phyloP scores from a whole-genome alignment of 768 basidiomycete species.

The Cubamyces sp. region DNA sequence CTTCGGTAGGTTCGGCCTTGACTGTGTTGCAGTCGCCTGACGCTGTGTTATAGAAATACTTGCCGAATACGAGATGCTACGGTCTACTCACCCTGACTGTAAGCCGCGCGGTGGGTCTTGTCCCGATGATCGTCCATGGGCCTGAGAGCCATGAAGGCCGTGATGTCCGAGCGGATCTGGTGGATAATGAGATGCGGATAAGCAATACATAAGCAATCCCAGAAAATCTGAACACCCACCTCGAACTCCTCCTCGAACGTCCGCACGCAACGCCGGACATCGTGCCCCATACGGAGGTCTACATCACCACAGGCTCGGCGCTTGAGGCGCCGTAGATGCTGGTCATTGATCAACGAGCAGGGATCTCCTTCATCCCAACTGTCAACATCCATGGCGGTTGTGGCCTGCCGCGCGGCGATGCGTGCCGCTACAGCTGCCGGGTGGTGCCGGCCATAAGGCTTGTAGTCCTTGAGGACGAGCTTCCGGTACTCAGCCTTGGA shows the following conservation, averaged over 20 bases:
- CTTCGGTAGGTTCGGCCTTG: no score
- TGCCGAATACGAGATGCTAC: neutral
- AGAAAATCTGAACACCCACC: neutral
- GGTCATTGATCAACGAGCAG: neutral
- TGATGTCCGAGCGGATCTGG: neutral
- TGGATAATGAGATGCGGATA: neutral
- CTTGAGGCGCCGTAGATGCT: slow-evolving; percentile 3
- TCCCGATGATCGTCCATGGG: no score
- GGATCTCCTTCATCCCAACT: slow-evolving; percentile 3
- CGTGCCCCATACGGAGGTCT: neutral
- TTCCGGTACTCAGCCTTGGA: neutral
- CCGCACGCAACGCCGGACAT: slow-evolving; percentile 1
- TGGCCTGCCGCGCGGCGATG: neutral
- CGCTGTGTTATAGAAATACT: no score
- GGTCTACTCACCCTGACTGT: neutral
- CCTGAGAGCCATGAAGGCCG: neutral
- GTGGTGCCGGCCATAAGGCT: slow-evolving; percentile 2
- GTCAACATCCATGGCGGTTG: neutral
- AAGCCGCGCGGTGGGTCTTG: neutral
- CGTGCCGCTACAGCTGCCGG: neutral
- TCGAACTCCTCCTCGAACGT: neutral
- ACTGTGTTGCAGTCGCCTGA: no score
- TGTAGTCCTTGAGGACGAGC: slow-evolving; percentile 4
- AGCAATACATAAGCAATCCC: neutral
- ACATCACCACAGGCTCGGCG: neutral